Base-by-base conservation (phyloP, 805 yeast genomes). In the Wickerhamiella lipophila region DNA sequence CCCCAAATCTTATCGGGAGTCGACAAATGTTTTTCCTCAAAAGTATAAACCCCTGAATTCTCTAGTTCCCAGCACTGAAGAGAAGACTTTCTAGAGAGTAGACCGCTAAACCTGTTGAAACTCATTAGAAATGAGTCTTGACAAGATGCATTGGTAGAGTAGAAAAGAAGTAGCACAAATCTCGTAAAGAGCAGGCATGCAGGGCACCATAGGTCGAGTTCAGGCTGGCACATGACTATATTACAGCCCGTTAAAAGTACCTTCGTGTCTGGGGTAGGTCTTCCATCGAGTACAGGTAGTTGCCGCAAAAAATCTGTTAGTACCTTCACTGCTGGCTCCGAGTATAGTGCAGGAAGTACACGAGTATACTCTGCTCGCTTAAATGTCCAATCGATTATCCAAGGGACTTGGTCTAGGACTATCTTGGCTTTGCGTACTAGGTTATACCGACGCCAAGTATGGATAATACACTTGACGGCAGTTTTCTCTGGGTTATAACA, bases 181-280 rank as follows among this genome's bases (percentile, higher is more conserved):
- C 47, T 12, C 23, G 40, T 34, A 13, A 29, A 44, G 8, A 44
- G 16, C 2, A 44, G 19, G 25, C 47, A 44, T 11, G 47, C 47
- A 12, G 41, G 47, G 34, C 47, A 34, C 47, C 47, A 44, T 6
- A 44, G 16, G 16, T 32, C 19, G n/a, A 32, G 15, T 7, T 44
- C 47, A 2, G 47, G 47, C 23, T 44, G 40, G 25, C 18, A 21
- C 8, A 34, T 12, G 16, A 26, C 47, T 18, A 44, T 30, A 11
- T 7, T 36, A 25, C 40, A 44, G n/a, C 26, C 16, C n/a, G 21
- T n/a, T 3, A 44, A 29, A 16, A 44, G 30, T 11, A 23, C 34
- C 7, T 7, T 9, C 4, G 43, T 19, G 25, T 16, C 32, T 15
- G 6, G 6, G n/a, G 3, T 21, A n/a, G 26, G 26, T 21, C 19